Evolutionary conservation across 1,284 basidiomycete genomes (phyloP).

Genomic region (Pascua sp.): DNA sequence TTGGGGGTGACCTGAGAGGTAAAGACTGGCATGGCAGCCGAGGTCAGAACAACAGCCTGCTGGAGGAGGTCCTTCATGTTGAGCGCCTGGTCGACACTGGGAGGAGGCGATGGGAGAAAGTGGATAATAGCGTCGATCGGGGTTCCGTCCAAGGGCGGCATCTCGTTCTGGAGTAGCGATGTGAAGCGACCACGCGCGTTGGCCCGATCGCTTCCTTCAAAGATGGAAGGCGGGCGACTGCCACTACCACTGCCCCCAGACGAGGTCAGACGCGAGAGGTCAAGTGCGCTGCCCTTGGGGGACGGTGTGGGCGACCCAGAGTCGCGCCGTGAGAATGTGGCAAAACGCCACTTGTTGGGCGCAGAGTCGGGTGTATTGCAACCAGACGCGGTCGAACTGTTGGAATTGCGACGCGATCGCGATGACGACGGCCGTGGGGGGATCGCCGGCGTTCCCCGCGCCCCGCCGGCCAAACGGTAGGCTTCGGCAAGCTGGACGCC

Average conservation of each 20-base stretch:
- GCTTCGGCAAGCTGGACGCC: constrained; percentile 26
- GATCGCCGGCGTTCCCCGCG: too few relatives aligned
- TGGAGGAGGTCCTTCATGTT: constrained; percentile 39
- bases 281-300: constrained; percentile 2
- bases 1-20: constrained; percentile 12
- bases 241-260: not conserved
- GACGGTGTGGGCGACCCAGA: constrained; percentile 5
- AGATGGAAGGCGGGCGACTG: not conserved
- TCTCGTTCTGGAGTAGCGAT: constrained; percentile 8
- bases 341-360: not conserved
- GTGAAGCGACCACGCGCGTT: constrained; percentile 2
- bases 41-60: constrained; percentile 33
- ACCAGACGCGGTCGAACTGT: too few relatives aligned
- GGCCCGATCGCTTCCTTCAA: constrained; percentile 1
- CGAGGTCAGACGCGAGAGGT: constrained; percentile 7
- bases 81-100: constrained; percentile 16
- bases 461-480: constrained; percentile 11
- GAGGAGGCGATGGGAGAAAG: constrained; percentile 27
- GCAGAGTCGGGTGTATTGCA: not conserved
- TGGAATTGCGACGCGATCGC: too few relatives aligned
- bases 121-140: constrained; percentile 40
- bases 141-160: constrained; percentile 5
- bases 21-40: constrained; percentile 30
- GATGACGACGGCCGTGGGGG: too few relatives aligned
- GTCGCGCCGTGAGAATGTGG: not conserved